These are phyloP conservation scores for Pilatotrama ljubarskyi DNA, from an alignment of 768 basidiomycete genomes.

Conservation along the genomic window DNA sequence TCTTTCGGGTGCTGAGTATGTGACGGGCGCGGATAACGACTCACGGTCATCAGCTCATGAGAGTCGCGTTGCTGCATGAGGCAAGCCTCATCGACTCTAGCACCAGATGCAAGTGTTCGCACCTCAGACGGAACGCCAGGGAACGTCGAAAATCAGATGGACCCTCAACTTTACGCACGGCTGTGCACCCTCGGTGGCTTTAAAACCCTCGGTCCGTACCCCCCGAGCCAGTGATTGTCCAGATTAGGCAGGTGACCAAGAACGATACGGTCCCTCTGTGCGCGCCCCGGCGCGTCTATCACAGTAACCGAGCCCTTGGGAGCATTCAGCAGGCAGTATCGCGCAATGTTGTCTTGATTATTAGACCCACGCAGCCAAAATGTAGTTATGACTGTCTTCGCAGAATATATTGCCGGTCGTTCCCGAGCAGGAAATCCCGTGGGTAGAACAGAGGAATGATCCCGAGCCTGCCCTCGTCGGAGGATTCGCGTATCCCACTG, in stretches of 20 bases:
- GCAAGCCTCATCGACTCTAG: not conserved
- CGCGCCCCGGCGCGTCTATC: not conserved
- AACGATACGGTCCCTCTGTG: not conserved
- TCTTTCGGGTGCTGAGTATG: too few relatives aligned
- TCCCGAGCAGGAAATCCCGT: not conserved
- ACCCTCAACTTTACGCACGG: conserved; percentile 6
- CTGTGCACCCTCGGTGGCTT: conserved; percentile 13
- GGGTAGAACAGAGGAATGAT: not conserved
- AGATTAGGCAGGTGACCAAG: conserved; percentile 15
- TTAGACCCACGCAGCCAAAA: not conserved
- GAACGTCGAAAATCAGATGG: conserved; percentile 10
- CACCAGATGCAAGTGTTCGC: not conserved
- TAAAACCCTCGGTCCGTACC: conserved; percentile 2
- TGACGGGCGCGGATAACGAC: not conserved
- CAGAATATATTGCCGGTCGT: not conserved
- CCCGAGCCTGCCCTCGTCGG: not conserved
- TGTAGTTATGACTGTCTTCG: not conserved
- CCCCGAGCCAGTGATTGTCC: not conserved
- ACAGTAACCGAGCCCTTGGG: not conserved
- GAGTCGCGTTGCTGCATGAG: not conserved
- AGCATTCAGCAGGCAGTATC: not conserved
- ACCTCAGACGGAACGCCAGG: not conserved
- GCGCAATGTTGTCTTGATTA: too few relatives aligned
- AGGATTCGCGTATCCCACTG: not conserved
- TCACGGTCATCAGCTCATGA: conserved; percentile 2